Evolutionary conservation across 2,329 filamentous ascomycete species (phyloP).

Genomic region (Fusarium domesticum): DNA sequence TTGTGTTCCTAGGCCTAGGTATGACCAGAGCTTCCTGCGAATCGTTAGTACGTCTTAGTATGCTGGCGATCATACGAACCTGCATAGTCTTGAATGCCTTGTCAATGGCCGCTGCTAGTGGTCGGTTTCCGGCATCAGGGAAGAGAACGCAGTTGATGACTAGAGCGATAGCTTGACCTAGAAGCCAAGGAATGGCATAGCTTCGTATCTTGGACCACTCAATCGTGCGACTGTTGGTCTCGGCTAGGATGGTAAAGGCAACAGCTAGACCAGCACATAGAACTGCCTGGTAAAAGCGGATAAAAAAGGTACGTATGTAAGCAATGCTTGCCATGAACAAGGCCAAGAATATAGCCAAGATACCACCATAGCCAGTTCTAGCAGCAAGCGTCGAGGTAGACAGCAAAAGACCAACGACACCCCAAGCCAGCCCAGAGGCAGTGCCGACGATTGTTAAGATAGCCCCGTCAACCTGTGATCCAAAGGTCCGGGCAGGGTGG

Average conservation of each 20-base stretch:
- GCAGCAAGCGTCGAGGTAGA: conserved; percentile 49
- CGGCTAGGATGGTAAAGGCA: conserved; percentile 51
- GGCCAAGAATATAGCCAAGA: conserved; percentile 54
- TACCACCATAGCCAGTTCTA: conserved; percentile 49
- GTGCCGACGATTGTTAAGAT: conserved; percentile 53
- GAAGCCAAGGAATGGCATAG: conserved; percentile 54
- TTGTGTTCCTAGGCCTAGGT: conserved; percentile 29
- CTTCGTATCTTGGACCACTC: conserved; percentile 49
- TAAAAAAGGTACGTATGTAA: conserved; percentile 53
- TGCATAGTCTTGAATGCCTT: conserved; percentile 47
- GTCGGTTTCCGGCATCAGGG: conserved; percentile 55
- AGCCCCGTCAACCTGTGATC: conserved; percentile 55
- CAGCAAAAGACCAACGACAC: conserved; percentile 50
- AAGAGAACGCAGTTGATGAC: conserved; percentile 46
- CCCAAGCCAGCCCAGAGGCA: conserved; percentile 53
- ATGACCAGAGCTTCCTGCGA: conserved; percentile 34
- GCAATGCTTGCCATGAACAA: conserved; percentile 51
- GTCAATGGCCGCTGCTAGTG: conserved; percentile 47
- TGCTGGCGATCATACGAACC: conserved; percentile 27
- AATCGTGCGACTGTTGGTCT: conserved; percentile 42
- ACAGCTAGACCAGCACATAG: conserved; percentile 55
- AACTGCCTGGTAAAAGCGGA: conserved; percentile 54
- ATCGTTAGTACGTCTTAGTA: not conserved
- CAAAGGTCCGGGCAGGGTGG: conserved; percentile 54
- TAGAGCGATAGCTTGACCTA: conserved; percentile 54